Conservation (phyloP, 2,329 filamentous ascomycete species). For the Alternaria panax region DNA sequence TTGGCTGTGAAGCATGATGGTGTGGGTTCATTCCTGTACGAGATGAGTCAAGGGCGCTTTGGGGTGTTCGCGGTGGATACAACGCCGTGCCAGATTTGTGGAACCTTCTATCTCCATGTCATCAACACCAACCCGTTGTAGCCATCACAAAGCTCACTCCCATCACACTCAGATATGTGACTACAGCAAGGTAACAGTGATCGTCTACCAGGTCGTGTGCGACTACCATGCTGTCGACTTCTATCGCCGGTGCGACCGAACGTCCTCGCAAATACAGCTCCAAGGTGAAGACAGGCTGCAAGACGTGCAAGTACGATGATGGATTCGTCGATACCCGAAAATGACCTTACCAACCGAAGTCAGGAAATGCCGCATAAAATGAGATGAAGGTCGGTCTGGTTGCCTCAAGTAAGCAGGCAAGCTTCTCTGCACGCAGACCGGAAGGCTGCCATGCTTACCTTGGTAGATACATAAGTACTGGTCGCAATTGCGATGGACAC, state of each 20-base stretch:
- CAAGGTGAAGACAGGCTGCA: constrained; percentile 32
- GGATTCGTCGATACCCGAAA: not conserved
- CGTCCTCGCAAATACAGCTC: not conserved
- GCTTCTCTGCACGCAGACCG: not conserved
- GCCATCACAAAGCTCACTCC: not conserved
- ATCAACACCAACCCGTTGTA: not conserved
- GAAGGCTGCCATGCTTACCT: not conserved
- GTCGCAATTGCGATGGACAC: not conserved
- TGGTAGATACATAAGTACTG: not conserved
- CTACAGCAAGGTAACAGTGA: not conserved
- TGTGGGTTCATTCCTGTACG: no score
- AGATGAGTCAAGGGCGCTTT: not conserved
- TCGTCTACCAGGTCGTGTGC: not conserved
- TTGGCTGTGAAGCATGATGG: not conserved
- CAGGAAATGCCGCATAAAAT: not conserved
- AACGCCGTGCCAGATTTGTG: not conserved
- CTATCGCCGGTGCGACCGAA: not conserved
- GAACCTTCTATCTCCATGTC: not conserved
- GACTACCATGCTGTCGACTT: not conserved
- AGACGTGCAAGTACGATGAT: constrained; percentile 30
- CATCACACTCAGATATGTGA: not conserved
- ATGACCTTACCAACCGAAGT: not conserved
- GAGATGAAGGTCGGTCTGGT: not conserved
- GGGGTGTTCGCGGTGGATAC: not conserved
- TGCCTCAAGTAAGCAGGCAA: not conserved